These are phyloP conservation scores for Cercospora sesami DNA, from an alignment of 2,329 filamentous ascomycete species.

Conservation along the genomic window DNA sequence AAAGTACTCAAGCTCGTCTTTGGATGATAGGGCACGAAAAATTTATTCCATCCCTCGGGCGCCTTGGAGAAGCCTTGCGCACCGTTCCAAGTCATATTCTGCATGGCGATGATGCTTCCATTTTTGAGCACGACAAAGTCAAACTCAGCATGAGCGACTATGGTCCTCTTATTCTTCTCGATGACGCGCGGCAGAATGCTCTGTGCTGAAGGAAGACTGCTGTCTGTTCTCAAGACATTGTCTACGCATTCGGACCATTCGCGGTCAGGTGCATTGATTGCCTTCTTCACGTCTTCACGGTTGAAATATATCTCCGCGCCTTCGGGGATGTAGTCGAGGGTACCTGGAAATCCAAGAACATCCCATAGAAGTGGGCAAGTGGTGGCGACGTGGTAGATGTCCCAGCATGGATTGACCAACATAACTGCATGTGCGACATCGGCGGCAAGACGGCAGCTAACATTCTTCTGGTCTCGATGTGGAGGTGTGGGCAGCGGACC, in stretches of 20 bases:
- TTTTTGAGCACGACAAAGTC: conserved; percentile 69
- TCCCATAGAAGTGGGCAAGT: conserved; percentile 72
- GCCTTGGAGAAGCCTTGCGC: conserved; percentile 65
- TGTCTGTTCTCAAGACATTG: conserved; percentile 54
- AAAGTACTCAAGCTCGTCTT: conserved; percentile 50
- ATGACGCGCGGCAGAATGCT: conserved; percentile 69
- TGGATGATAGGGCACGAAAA: conserved; percentile 67
- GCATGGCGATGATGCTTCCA: conserved; percentile 69
- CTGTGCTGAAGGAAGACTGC: conserved; percentile 56
- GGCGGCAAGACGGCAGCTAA: conserved; percentile 52
- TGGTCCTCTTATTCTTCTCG: conserved; percentile 68
- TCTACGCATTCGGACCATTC: conserved; percentile 60
- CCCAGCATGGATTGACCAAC: conserved; percentile 73
- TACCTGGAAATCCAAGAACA: conserved; percentile 68
- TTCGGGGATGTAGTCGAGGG: conserved; percentile 61
- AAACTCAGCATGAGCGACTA: conserved; percentile 70
- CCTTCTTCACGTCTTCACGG: conserved; percentile 41
- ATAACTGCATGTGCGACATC: conserved; percentile 57
- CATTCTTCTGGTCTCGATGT: conserved; percentile 45
- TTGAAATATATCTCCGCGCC: conserved; percentile 56
- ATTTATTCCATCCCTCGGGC: conserved; percentile 57
- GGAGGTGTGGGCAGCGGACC: conserved; percentile 59
- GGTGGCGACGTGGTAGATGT: conserved; percentile 70
- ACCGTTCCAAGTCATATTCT: conserved; percentile 81
- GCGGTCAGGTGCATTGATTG: conserved; percentile 59